Percentiles rank a stretch among this genome's conserved stretches.
Conservation (phyloP, 73 alveolate species). For the Tetrahymena elliotti region DNA sequence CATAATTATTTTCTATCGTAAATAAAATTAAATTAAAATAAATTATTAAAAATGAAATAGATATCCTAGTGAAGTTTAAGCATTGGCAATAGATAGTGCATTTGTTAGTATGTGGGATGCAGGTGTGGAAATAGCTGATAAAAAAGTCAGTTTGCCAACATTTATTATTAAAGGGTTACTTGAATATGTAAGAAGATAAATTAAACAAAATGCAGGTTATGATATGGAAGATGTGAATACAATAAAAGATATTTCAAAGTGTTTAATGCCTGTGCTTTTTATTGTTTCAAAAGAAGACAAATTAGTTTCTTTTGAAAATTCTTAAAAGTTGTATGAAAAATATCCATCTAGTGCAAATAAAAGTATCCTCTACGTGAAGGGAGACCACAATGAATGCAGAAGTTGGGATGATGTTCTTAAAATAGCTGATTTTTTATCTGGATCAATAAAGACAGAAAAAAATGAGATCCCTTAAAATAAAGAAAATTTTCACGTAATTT, state of each 20-base stretch:
- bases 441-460: neutral
- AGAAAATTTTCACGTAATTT: neutral
- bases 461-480: neutral
- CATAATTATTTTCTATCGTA: no score
- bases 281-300: neutral
- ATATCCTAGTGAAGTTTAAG: neutral
- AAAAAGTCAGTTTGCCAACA: neutral
- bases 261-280: neutral
- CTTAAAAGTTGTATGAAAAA: neutral
- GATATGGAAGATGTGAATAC: neutral
- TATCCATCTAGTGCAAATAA: neutral
- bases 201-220: neutral
- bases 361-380: neutral
- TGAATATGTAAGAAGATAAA: neutral
- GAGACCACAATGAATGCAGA: neutral
- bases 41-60: neutral
- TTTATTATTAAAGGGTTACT: neutral
- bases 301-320: neutral
- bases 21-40: no score
- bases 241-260: neutral
- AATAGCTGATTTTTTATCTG: neutral
- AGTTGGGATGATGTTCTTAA: neutral
- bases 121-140: neutral
- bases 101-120: neutral
- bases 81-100: neutral